Evolutionary conservation across 208 protist genomes (phyloP).

Genomic region (Wallacemonas sp.): DNA sequence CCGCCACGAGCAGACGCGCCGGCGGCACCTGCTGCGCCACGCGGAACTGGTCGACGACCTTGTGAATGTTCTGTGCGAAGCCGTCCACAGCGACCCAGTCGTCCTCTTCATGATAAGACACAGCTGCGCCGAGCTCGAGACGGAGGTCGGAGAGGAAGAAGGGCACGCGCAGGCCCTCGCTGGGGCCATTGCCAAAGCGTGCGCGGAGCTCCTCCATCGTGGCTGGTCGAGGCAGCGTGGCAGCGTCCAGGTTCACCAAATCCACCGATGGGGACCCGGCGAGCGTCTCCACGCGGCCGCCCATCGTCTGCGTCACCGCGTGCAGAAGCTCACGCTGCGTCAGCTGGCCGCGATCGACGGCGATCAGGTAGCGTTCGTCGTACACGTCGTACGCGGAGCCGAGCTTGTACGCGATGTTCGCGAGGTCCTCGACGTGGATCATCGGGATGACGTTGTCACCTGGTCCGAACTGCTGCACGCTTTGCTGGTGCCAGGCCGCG

Average conservation of each 20-base stretch:
- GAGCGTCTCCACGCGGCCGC: constrained; percentile 43
- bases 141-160: constrained; percentile 76
- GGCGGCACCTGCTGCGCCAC: constrained; percentile 43
- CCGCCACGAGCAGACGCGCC: constrained; percentile 70
- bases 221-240: constrained; percentile 11
- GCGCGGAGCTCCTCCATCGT: constrained; percentile 26
- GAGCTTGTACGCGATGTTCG: constrained; percentile 67
- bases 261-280: constrained; percentile 2
- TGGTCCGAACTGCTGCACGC: constrained; percentile 70
- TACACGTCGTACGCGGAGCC: constrained; percentile 74
- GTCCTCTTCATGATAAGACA: constrained; percentile 66
- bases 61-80: constrained; percentile 64
- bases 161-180: constrained; percentile 15
- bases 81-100: constrained; percentile 82
- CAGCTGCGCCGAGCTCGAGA: constrained; percentile 57
- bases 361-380: constrained; percentile 90
- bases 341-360: constrained; percentile 86
- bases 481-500: constrained; percentile 73
- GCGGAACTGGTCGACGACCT: constrained; percentile 78
- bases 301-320: constrained; percentile 57
- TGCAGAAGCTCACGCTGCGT: constrained; percentile 80
- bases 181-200: constrained; percentile 13
- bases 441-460: constrained; percentile 90
- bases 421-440: constrained; percentile 93
- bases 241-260: constrained; percentile 16